Conservation (phyloP, 2,329 filamentous ascomycete genomes). For the Parafenestella ontariensis region DNA sequence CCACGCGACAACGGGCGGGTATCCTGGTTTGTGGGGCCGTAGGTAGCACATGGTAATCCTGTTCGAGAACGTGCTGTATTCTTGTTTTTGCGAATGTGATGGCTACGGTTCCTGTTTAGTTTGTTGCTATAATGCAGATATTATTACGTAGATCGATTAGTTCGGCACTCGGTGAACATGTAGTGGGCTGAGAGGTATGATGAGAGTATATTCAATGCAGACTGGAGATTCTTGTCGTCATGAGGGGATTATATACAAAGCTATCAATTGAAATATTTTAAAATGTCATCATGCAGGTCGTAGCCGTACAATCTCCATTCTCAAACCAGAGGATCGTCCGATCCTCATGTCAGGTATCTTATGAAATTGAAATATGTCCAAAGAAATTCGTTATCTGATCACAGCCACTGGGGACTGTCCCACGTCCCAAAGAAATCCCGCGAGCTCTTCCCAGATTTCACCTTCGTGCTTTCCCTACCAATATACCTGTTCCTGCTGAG, state of each 20-base stretch:
- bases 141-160: no score
- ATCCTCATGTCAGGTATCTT: constrained; percentile 8
- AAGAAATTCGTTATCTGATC: constrained; percentile 25
- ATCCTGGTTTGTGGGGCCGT: neutral
- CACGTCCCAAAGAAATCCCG: neutral
- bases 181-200: neutral
- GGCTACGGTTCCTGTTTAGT: no score
- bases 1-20: neutral
- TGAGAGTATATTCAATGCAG: neutral
- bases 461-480: neutral
- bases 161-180: no score
- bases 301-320: neutral
- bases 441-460: neutral
- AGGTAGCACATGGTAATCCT: neutral
- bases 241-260: constrained; percentile 8
- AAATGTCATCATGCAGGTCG: constrained; percentile 1
- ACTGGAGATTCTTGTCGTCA: neutral
- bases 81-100: no score
- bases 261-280: neutral
- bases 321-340: neutral
- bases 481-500: neutral
- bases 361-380: constrained; percentile 15
- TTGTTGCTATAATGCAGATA: no score
- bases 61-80: no score
- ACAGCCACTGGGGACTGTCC: neutral